A percentile compares a stretch with the other conserved stretches of the same genome.
Conservation (phyloP, 768 basidiomycete species). For the Amylocystis lapponica region DNA sequence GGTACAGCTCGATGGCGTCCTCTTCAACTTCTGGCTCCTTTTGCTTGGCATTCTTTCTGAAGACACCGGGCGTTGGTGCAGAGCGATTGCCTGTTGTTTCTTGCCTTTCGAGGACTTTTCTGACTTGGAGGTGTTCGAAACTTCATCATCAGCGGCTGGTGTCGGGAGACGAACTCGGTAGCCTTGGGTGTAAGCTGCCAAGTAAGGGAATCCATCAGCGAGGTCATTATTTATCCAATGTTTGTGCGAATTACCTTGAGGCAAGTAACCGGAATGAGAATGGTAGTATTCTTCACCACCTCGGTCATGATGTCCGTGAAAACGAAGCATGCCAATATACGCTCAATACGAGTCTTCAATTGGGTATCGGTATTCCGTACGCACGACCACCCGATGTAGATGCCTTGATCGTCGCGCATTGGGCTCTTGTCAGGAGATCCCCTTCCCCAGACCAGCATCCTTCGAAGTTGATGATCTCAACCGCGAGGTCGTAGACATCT, state of each 20-base stretch:
- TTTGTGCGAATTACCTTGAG: not conserved
- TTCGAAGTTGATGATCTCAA: constrained; percentile 52
- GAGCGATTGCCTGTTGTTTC: not conserved
- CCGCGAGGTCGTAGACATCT: constrained; percentile 60
- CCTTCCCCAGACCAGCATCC: too few relatives aligned
- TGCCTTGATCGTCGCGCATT: too few relatives aligned
- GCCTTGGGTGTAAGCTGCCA: constrained; percentile 2
- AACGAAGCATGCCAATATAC: too few relatives aligned
- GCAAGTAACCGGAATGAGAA: too few relatives aligned
- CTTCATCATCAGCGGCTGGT: not conserved
- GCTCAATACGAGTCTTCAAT: too few relatives aligned
- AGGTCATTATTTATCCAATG: too few relatives aligned
- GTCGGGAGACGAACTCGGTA: not conserved
- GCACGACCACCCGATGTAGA: too few relatives aligned
- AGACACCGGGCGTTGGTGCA: not conserved
- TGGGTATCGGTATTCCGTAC: too few relatives aligned
- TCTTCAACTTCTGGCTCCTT: constrained; percentile 14
- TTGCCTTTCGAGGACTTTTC: not conserved
- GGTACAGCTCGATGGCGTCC: constrained; percentile 19
- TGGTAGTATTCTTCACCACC: too few relatives aligned
- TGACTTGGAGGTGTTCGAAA: not conserved
- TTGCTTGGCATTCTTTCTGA: not conserved
- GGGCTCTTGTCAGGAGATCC: too few relatives aligned
- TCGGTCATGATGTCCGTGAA: too few relatives aligned
- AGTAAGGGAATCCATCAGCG: too few relatives aligned